Conservation (phyloP, 305 asterid species). For the Rubia balearica region DNA sequence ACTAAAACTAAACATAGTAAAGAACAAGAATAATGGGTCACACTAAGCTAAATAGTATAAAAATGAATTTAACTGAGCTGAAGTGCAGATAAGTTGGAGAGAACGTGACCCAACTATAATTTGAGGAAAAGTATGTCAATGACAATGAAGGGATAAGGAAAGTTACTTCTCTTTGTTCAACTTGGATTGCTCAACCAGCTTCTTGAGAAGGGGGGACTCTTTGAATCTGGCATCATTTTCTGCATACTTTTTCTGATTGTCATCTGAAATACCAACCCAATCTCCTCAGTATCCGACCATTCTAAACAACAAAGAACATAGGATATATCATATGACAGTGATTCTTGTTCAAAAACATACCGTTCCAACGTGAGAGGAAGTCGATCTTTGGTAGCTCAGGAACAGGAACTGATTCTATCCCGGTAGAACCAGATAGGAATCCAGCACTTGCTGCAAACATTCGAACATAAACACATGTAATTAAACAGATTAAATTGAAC, state of each 20-base stretch:
- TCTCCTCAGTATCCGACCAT: conserved; percentile 3
- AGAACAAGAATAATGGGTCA: no score
- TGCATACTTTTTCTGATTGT: conserved; percentile 81
- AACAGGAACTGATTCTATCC: conserved; percentile 86
- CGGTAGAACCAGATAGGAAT: conserved; percentile 62
- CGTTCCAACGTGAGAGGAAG: conserved; percentile 64
- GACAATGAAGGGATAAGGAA: neutral
- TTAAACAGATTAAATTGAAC: neutral
- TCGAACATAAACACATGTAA: conserved; percentile 16
- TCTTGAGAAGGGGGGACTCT: conserved; percentile 71
- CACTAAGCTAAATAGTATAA: no score
- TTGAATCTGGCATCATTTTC: conserved; percentile 80
- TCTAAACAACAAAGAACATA: conserved; percentile 4
- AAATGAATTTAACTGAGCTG: no score
- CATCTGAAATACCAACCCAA: conserved; percentile 37
- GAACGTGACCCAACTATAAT: neutral
- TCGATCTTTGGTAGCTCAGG: conserved; percentile 78
- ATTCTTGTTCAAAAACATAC: conserved; percentile 24
- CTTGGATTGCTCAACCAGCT: conserved; percentile 72
- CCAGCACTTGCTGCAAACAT: conserved; percentile 80
- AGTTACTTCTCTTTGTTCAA: conserved; percentile 68
- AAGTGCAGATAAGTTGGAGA: neutral
- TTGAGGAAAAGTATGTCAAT: neutral
- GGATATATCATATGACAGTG: neutral
- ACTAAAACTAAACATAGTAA: no score